Conservation (phyloP, 208 protist genomes). For the Endotrypanum monterogeii region DNA sequence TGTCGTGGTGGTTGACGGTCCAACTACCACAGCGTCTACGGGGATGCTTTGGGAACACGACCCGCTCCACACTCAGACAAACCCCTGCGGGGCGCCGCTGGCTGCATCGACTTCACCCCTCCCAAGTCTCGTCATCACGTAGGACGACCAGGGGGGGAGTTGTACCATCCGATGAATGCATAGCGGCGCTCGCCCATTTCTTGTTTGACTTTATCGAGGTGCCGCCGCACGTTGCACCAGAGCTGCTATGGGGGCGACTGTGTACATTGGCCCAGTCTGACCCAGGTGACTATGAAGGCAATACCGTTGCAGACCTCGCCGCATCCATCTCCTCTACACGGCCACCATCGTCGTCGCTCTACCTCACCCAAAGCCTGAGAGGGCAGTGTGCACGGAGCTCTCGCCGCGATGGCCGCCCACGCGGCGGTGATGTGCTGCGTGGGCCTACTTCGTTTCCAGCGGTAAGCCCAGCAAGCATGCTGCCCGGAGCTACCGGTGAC, state of each 20-base stretch:
- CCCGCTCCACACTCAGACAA: slow-evolving; percentile 19
- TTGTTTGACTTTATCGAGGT: slow-evolving; percentile 25
- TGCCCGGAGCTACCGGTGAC: not conserved
- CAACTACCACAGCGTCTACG: slow-evolving; percentile 34
- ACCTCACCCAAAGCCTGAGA: not conserved
- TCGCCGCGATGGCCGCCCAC: not conserved
- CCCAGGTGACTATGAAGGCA: not conserved
- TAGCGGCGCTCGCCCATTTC: slow-evolving; percentile 20
- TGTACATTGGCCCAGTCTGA: slow-evolving; percentile 12
- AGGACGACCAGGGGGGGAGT: not conserved
- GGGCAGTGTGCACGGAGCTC: not conserved
- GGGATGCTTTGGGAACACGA: slow-evolving; percentile 33
- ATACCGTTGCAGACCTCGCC: not conserved
- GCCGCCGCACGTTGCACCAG: slow-evolving; percentile 25
- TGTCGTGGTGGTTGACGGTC: slow-evolving; percentile 39
- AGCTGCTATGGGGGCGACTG: slow-evolving; percentile 32
- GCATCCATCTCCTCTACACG: not conserved
- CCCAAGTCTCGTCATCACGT: not conserved
- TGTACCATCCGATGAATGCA: slow-evolving; percentile 1
- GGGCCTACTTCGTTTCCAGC: not conserved
- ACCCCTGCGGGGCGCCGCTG: slow-evolving; percentile 24
- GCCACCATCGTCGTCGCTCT: not conserved
- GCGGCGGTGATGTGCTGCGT: not conserved
- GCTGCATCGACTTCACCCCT: slow-evolving; percentile 11
- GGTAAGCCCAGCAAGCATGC: not conserved